Evolutionary conservation across 148 eudicot genomes (phyloP).

Genomic region (Rhododendron vialii): DNA sequence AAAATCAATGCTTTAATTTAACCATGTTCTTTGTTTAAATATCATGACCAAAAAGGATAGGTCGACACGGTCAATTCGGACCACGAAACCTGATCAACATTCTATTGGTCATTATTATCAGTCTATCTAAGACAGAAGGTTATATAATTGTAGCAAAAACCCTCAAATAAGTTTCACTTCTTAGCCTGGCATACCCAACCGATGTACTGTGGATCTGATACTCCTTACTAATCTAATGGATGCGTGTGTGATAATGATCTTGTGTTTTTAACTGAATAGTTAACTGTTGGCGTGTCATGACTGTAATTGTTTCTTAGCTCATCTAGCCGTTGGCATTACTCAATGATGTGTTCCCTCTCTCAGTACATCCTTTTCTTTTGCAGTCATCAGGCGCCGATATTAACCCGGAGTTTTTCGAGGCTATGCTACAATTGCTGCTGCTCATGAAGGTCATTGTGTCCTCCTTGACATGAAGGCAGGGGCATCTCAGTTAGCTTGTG

Average conservation of each 20-base stretch:
- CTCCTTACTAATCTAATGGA: background rate
- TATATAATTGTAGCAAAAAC: background rate
- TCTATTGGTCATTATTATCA: background rate
- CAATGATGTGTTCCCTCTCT: background rate
- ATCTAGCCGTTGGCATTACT: background rate
- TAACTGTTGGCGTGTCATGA: background rate
- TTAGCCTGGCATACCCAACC: background rate
- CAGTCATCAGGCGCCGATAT: background rate
- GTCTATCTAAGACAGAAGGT: background rate
- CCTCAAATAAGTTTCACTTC: background rate
- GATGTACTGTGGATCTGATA: background rate
- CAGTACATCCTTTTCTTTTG: background rate
- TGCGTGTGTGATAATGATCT: background rate
- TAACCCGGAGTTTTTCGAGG: background rate
- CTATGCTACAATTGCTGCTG: background rate
- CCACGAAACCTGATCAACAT: background rate
- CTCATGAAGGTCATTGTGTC: background rate
- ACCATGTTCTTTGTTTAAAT: background rate
- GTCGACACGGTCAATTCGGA: background rate
- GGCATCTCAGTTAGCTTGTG: background rate
- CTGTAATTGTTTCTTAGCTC: background rate
- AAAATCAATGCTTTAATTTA: background rate
- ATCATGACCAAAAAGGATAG: background rate
- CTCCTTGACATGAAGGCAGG: background rate
- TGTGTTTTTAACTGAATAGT: background rate